Base-by-base conservation (phyloP, 306 rosid genomes). In the Pueraria montana region DNA sequence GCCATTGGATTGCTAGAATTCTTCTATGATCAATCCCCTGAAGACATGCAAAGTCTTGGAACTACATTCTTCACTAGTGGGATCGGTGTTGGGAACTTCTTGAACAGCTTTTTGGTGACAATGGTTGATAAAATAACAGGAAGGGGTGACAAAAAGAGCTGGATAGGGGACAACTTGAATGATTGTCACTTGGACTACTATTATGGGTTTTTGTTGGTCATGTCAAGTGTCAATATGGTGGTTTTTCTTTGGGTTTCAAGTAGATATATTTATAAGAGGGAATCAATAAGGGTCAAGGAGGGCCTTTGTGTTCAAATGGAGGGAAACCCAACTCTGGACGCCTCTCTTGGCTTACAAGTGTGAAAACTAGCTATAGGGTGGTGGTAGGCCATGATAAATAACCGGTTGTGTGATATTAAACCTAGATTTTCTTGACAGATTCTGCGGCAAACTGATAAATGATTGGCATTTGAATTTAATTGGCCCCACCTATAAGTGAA, bases 11-110 rank as follows among this genome's bases (percentile, higher is more conserved):
- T 89, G 83, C 71, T 96, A 12, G 99, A 96, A 52, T 96, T 96
- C 74, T 96, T 96, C 87, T 93, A 96, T 40, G 99, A 96, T 43
- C 99, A 96, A 66, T 94, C 97, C 27, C 99, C 98, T 0, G 97
- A 91, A 74, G 87, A 83, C n/a, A 93, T 93, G 97, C 93, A 93
- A 78, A 93, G 97, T 32, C 91, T 93, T 49, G 97, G 99, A 55
- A 93, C 97, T 58, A 93, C 98, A 0, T 93, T 86, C 55, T 61
- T 90, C 84, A 91, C 86, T 53, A 95, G 97, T 55, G 92, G 93
- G 8, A 78, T 92, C 4, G 99, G 96, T 72, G 77, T 96, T 74
- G 99, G 99, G 42, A 91, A 88, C 76, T 96, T 92, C 76, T 78
- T 96, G 8, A 96, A 93, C 70, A 93, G 96, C 50, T 88, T 96